phyloP scores from a whole-genome alignment of 2,329 filamentous ascomycete species.

The Akanthomyces uredinophilus region DNA sequence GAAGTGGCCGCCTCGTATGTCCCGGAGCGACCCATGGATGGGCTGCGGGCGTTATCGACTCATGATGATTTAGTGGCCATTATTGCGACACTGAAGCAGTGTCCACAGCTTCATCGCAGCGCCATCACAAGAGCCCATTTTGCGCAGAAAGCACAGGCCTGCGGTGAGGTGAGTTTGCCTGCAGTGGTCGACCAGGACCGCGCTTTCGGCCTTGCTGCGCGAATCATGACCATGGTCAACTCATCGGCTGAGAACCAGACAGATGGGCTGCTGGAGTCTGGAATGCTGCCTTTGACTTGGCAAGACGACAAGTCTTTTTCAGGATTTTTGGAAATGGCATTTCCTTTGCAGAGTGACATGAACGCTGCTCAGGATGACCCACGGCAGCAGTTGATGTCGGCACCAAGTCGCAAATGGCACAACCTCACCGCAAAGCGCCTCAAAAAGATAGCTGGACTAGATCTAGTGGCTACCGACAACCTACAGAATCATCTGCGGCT shows the following conservation, averaged over 20 bases:
- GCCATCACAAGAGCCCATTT: background rate
- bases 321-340: background rate
- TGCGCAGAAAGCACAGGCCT: background rate
- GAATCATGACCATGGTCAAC: constrained; percentile 12
- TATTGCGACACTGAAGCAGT: background rate
- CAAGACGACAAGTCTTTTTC: background rate
- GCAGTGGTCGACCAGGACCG: constrained; percentile 11
- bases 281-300: constrained; percentile 7
- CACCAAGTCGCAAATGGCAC: background rate
- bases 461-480: constrained; percentile 14
- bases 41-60: background rate
- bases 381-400: background rate
- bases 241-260: constrained; percentile 10
- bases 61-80: constrained; percentile 11
- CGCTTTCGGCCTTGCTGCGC: constrained; percentile 11
- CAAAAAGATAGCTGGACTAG: constrained; percentile 13
- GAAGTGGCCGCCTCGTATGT: constrained; percentile 4
- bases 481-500: constrained; percentile 12
- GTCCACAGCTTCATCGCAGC: background rate
- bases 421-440: constrained; percentile 10
- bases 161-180: background rate
- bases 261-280: constrained; percentile 10
- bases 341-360: background rate
- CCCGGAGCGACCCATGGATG: background rate
- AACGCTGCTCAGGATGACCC: background rate